A percentile compares a stretch with the other conserved stretches of the same genome.
Evolutionary conservation across 495 filamentous ascomycete species (phyloP).

Genomic region (Lepraria neglecta): DNA sequence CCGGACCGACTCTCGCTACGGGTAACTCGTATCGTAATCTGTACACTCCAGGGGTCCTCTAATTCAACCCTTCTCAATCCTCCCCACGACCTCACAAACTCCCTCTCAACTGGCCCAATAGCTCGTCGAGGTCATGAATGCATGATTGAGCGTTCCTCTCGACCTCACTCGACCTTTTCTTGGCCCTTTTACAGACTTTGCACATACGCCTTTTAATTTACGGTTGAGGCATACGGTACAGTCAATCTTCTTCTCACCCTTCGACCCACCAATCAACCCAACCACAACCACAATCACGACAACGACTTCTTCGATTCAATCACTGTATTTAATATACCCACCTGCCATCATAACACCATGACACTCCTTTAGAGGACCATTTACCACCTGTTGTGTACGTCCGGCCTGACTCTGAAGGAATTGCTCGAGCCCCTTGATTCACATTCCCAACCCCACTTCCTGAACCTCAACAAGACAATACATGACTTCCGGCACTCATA

Average conservation of each 20-base stretch:
- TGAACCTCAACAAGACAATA: constrained; percentile 1
- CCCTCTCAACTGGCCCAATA: constrained; percentile 14
- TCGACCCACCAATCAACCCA: constrained; percentile 13
- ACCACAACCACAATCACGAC: constrained; percentile 11
- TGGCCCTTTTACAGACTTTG: constrained; percentile 1
- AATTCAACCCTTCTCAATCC: constrained; percentile 17
- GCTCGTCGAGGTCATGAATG: constrained; percentile 20
- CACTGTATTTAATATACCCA: constrained; percentile 15
- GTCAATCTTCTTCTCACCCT: constrained; percentile 19
- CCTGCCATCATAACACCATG: neutral
- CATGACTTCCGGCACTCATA: neutral
- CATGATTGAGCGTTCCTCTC: constrained; percentile 20
- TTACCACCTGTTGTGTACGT: constrained; percentile 18
- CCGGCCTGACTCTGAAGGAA: neutral
- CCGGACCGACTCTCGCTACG: constrained; percentile 26
- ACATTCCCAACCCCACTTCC: constrained; percentile 6
- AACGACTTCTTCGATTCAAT: constrained; percentile 15
- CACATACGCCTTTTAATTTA: constrained; percentile 15
- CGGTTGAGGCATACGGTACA: constrained; percentile 26
- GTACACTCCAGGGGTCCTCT: constrained; percentile 26
- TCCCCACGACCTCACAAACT: constrained; percentile 14
- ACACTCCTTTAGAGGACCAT: constrained; percentile 7
- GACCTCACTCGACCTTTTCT: constrained; percentile 3
- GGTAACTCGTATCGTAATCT: constrained; percentile 28
- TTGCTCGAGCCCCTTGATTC: constrained; percentile 4